Conservation (phyloP, 768 basidiomycete genomes). For the Phanerochaete sordida region DNA sequence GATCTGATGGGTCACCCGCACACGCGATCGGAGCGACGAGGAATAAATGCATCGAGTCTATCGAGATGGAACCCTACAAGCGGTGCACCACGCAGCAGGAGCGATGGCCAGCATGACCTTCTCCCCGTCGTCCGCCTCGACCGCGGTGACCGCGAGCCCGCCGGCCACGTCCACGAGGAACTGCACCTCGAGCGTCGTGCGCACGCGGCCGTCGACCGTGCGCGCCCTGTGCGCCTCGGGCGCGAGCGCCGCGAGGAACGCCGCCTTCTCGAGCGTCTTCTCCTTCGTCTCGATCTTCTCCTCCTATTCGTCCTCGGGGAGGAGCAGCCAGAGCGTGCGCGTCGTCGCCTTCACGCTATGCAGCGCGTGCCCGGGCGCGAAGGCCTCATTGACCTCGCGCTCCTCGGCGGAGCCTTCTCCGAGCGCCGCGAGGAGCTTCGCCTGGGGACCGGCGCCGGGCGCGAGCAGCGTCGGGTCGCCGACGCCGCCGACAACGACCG, state of each 20-base stretch:
- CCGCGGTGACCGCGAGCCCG: slow-evolving; percentile 32
- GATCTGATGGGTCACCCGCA: no score
- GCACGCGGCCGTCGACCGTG: slow-evolving; percentile 45
- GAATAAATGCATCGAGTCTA: no score
- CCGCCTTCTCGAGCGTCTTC: slow-evolving; percentile 54
- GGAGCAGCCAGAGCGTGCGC: slow-evolving; percentile 41
- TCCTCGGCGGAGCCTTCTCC: slow-evolving; percentile 38
- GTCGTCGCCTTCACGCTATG: slow-evolving; percentile 68
- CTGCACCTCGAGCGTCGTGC: slow-evolving; percentile 48
- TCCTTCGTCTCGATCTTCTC: slow-evolving; percentile 60
- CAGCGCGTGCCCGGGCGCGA: slow-evolving; percentile 44
- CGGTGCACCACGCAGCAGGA: neutral
- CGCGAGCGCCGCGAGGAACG: slow-evolving; percentile 35
- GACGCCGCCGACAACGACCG: slow-evolving; percentile 65
- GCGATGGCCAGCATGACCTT: slow-evolving; percentile 27
- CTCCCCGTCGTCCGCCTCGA: slow-evolving; percentile 34
- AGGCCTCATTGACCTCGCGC: slow-evolving; percentile 48
- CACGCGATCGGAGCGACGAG: no score
- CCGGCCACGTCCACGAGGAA: slow-evolving; percentile 32
- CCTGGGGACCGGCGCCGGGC: slow-evolving; percentile 75
- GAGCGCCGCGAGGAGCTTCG: slow-evolving; percentile 52
- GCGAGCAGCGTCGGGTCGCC: slow-evolving; percentile 79
- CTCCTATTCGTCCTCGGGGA: slow-evolving; percentile 45
- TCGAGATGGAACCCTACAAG: no score
- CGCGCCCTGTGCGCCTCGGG: slow-evolving; percentile 35